Conservation (phyloP, 768 basidiomycete species). For the Leccinum arenicola region DNA sequence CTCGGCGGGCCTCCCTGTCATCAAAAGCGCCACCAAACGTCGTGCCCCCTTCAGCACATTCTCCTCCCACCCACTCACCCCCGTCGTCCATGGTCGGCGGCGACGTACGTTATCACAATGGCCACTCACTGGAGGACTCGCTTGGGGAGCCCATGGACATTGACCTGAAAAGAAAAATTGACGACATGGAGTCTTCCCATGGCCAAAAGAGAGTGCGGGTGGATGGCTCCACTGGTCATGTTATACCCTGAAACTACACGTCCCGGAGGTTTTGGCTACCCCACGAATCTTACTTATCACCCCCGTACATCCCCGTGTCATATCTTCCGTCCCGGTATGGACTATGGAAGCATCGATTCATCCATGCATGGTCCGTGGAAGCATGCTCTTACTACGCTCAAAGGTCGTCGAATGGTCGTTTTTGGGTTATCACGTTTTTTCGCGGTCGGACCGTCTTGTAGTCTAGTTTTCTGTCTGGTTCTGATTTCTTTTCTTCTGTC, state of each 20-base stretch:
- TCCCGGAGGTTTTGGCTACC: constrained; percentile 23
- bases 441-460: constrained; percentile 36
- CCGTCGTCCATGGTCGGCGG: constrained; percentile 35
- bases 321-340: constrained; percentile 29
- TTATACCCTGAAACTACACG: constrained; percentile 52
- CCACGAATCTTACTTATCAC: constrained; percentile 18
- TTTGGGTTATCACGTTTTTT: constrained; percentile 31
- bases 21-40: constrained; percentile 34
- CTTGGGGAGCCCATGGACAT: constrained; percentile 44
- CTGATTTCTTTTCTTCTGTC: constrained; percentile 4
- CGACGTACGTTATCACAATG: constrained; percentile 32
- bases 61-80: constrained; percentile 57
- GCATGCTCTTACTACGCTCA: constrained; percentile 23
- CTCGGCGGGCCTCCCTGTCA: constrained; percentile 53
- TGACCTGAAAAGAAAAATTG: constrained; percentile 60
- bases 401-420: constrained; percentile 32
- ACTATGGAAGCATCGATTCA: constrained; percentile 27
- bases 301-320: constrained; percentile 19
- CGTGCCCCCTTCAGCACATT: constrained; percentile 38
- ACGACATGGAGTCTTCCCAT: constrained; percentile 49
- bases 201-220: constrained; percentile 74
- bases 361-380: constrained; percentile 29
- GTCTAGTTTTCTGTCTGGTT: constrained; percentile 28
- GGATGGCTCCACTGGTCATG: constrained; percentile 46
- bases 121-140: constrained; percentile 39